These are phyloP conservation scores for Chaetomiaceae sp. DNA, from an alignment of 2,329 filamentous ascomycete genomes.

Conservation along the genomic window DNA sequence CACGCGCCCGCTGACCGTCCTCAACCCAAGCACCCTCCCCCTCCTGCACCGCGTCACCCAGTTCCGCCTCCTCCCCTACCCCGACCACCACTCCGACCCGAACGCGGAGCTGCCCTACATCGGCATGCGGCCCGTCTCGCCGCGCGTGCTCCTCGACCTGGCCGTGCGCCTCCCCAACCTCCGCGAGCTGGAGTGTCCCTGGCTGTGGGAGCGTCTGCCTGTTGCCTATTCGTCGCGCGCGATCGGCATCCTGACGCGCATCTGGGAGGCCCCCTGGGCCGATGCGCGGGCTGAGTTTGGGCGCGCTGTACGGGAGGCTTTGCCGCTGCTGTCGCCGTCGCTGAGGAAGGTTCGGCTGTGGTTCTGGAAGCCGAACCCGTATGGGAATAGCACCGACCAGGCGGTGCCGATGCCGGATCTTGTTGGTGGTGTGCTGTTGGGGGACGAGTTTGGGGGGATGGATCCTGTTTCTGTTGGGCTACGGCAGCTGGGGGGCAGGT, in stretches of 20 bases:
- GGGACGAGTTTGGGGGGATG: not conserved
- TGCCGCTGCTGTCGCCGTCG: slow-evolving; percentile 4
- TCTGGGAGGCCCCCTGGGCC: slow-evolving; percentile 26
- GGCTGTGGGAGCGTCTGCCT: slow-evolving; percentile 26
- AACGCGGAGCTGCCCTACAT: no score
- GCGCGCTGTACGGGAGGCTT: slow-evolving; percentile 12
- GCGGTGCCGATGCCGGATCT: slow-evolving; percentile 11
- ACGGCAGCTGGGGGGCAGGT: slow-evolving; percentile 7
- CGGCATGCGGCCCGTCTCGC: slow-evolving; percentile 20
- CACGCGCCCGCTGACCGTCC: slow-evolving; percentile 11
- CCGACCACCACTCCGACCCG: not conserved
- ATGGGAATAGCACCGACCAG: not conserved
- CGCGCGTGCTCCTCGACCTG: slow-evolving; percentile 22
- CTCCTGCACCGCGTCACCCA: slow-evolving; percentile 5
- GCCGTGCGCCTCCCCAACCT: slow-evolving; percentile 23
- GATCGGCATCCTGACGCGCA: slow-evolving; percentile 18
- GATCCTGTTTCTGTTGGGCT: slow-evolving; percentile 13
- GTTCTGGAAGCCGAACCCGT: not conserved
- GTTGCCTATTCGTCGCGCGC: slow-evolving; percentile 7
- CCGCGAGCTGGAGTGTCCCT: slow-evolving; percentile 20
- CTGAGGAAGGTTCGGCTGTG: not conserved
- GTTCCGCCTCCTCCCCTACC: slow-evolving; percentile 2
- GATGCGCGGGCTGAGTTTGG: slow-evolving; percentile 27
- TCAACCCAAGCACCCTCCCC: slow-evolving; percentile 3
- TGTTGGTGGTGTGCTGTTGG: slow-evolving; percentile 1